A percentile compares a stretch with the other conserved stretches of the same genome.
Conservation (phyloP, 495 filamentous ascomycete genomes). For the Delitschia confertaspora region DNA sequence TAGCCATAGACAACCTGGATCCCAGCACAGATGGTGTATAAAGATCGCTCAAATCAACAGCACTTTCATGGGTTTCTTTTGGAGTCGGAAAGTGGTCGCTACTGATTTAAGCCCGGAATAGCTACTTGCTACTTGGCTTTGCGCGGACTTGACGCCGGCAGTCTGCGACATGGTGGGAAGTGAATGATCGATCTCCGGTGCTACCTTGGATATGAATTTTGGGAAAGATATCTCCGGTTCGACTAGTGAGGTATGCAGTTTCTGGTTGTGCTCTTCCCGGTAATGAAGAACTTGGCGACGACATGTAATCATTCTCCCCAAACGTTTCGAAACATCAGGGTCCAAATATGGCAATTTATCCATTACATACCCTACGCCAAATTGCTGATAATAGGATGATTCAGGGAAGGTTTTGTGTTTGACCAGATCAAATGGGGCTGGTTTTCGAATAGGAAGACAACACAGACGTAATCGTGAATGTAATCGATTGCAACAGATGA, state of each 20-base stretch:
- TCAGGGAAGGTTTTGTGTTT: neutral
- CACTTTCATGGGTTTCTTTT: neutral
- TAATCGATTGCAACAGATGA: neutral
- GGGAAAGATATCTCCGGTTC: neutral
- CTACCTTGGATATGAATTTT: neutral
- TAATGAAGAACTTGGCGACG: constrained; percentile 8
- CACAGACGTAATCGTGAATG: constrained; percentile 7
- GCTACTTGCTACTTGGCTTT: too few species aligned
- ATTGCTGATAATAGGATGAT: constrained; percentile 2
- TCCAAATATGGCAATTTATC: constrained; percentile 11
- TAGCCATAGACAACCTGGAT: constrained; percentile 3
- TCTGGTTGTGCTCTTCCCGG: neutral
- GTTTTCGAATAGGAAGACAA: constrained; percentile 4
- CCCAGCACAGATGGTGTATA: constrained; percentile 4
- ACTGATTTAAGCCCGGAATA: too few species aligned
- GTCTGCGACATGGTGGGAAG: too few species aligned
- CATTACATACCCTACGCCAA: constrained; percentile 7
- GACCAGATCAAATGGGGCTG: constrained; percentile 6
- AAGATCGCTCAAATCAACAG: too few species aligned
- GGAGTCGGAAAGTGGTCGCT: neutral
- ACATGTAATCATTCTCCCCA: constrained; percentile 7
- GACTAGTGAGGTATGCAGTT: neutral
- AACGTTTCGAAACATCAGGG: neutral
- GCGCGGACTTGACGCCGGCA: too few species aligned
- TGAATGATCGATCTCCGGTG: too few species aligned